Evolutionary conservation across 305 asterid species (phyloP), one percentile per base, ranked within the genome.

Genomic region (Rubia peregrina): DNA sequence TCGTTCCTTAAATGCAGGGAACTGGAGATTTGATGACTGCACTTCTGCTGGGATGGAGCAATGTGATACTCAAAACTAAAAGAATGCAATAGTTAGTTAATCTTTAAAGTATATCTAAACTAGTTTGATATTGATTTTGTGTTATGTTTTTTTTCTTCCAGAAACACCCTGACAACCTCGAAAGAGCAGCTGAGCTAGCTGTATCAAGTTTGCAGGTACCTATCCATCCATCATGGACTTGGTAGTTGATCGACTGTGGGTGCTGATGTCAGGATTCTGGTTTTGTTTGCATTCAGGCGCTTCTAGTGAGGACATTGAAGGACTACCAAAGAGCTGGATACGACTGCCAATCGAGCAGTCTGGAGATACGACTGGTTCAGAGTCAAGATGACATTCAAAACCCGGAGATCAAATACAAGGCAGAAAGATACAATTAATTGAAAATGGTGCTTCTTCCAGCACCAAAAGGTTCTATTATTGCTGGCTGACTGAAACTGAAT

Each of bases 11-110:
- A 75, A 78, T 80, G 81, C 91, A 94, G 98, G 98, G 97, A 79
- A 94, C 98, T 1, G 98, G 98, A 78, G 97, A 94, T 83, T 87
- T 94, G 26, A 91, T 67, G 85, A 91, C 98, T 66, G 96, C 98
- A 9, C 86, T 94, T 73, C 80, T 94, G 82, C 97, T 94, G 66
- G 97, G 97, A 78, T 94, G 98, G 98, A 89, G 97, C 90, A 94
- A 91, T 85, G 98, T 94, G 89, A 81, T 68, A 65, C 75, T 80
- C 40, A n/a, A 6, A 41, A 30, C 71, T 71, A 19, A 73, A 67
- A 55, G 17, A 41, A 6, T 19, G 21, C 4, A 51, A 5, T n/a
- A n/a, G n/a, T n/a, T 65, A 57, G 71, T 69, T 3, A 8, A 66
- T 49, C 65, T 60, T 73, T 70, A 64, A 67, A 69, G 69, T 68